Conservation (phyloP, 257 asterid species). For the Voacanga thouarsii region DNA sequence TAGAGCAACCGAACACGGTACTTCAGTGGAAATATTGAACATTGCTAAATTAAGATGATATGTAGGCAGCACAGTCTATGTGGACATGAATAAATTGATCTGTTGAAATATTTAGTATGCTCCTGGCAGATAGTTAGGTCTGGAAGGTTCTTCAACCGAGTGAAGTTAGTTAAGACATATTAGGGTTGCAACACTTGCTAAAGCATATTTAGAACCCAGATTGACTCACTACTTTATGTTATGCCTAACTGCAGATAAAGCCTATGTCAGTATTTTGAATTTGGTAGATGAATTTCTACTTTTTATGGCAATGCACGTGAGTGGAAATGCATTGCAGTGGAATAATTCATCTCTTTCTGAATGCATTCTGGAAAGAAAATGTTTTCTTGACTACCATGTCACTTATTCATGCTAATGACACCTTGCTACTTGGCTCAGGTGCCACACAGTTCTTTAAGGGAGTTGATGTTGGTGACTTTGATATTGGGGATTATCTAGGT, state of each 20-base stretch:
- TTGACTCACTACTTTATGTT: not conserved
- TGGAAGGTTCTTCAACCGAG: not conserved
- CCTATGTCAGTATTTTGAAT: not conserved
- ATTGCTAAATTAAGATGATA: not conserved
- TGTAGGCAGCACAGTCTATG: not conserved
- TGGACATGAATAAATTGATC: not conserved
- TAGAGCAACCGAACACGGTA: too few relatives aligned
- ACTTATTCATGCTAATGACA: not conserved
- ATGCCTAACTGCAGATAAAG: not conserved
- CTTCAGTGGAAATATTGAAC: too few relatives aligned
- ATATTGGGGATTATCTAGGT: slow-evolving; percentile 50
- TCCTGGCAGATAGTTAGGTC: not conserved
- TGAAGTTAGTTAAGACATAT: not conserved
- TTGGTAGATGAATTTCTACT: not conserved
- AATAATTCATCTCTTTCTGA: not conserved
- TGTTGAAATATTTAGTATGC: not conserved
- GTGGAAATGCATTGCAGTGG: not conserved
- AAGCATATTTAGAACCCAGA: not conserved
- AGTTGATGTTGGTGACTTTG: slow-evolving; percentile 28
- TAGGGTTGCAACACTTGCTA: not conserved
- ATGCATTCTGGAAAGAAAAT: not conserved
- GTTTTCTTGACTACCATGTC: not conserved
- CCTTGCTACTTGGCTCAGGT: slow-evolving; percentile 19
- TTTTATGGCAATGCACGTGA: not conserved
- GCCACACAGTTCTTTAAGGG: slow-evolving; percentile 24